These are phyloP conservation scores for Neobulgaria alba DNA, from an alignment of 2,329 filamentous ascomycete species.

Conservation along the genomic window DNA sequence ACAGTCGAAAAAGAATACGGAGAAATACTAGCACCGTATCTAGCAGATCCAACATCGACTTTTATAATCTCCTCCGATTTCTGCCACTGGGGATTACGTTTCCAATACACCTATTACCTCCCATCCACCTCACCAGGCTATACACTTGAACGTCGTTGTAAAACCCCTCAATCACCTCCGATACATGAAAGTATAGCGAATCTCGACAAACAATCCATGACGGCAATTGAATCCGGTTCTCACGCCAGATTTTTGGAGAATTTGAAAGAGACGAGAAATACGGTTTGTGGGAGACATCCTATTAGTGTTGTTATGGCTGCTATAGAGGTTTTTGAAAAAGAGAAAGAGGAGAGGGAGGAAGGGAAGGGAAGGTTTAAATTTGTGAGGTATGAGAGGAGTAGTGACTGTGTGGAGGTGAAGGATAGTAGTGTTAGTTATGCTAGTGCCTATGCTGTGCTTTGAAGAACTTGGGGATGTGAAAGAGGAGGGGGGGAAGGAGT, in stretches of 20 bases:
- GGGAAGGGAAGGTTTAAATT: conserved; percentile 50
- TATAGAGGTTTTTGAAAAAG: conserved; percentile 52
- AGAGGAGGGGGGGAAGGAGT: too few relatives aligned
- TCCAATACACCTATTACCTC: conserved; percentile 75
- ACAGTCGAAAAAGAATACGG: conserved; percentile 62
- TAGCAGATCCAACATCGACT: conserved; percentile 64
- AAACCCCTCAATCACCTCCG: conserved; percentile 34
- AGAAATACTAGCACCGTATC: conserved; percentile 63
- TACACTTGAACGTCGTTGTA: conserved; percentile 23
- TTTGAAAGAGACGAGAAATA: conserved; percentile 70
- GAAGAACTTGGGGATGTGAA: too few relatives aligned
- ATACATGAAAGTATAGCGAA: conserved; percentile 81
- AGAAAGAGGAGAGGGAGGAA: conserved; percentile 29
- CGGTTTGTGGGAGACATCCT: conserved; percentile 88
- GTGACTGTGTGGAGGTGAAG: conserved; percentile 53
- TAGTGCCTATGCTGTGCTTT: conserved; percentile 74
- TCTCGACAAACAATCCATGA: conserved; percentile 76
- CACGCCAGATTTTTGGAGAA: conserved; percentile 63
- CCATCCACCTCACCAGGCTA: conserved; percentile 34
- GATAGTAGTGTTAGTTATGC: conserved; percentile 95
- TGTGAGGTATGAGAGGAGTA: conserved; percentile 80
- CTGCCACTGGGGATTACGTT: conserved; percentile 87
- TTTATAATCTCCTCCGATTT: conserved; percentile 95
- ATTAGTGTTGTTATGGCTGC: conserved; percentile 91
- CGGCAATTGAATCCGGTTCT: conserved; percentile 68